These are phyloP conservation scores for Harrya chromipes DNA, from an alignment of 768 basidiomycete genomes.

Conservation along the genomic window DNA sequence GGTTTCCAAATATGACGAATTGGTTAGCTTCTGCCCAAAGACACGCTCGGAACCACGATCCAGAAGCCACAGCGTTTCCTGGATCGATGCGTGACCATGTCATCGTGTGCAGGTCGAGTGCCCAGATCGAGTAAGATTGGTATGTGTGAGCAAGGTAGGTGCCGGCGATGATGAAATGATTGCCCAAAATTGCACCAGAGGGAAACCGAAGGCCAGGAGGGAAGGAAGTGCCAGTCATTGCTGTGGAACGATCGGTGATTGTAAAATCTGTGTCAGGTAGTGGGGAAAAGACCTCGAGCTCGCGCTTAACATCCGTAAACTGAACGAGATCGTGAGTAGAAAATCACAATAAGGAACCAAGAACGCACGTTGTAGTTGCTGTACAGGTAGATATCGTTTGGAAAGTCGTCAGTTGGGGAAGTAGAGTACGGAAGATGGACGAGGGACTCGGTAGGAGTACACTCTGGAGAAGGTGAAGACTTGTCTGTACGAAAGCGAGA, in stretches of 20 bases:
- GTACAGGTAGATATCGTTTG: slow-evolving; percentile 87
- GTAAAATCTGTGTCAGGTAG: slow-evolving; percentile 71
- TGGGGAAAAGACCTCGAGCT: slow-evolving; percentile 89
- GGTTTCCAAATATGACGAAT: slow-evolving; percentile 90
- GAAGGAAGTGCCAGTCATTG: slow-evolving; percentile 78
- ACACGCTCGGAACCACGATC: slow-evolving; percentile 94
- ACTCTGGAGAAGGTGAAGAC: slow-evolving; percentile 41
- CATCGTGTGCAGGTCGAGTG: slow-evolving; percentile 80
- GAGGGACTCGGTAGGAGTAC: slow-evolving; percentile 57
- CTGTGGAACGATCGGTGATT: slow-evolving; percentile 73
- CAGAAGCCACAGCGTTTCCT: slow-evolving; percentile 77
- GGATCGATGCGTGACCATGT: slow-evolving; percentile 88
- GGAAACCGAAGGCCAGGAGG: slow-evolving; percentile 97
- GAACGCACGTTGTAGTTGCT: slow-evolving; percentile 89
- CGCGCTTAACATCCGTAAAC: slow-evolving; percentile 95
- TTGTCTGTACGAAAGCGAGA: slow-evolving; percentile 55
- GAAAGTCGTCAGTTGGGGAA: slow-evolving; percentile 65
- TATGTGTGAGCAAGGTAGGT: slow-evolving; percentile 93
- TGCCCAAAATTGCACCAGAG: slow-evolving; percentile 87
- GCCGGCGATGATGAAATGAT: slow-evolving; percentile 89
- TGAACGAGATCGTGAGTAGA: slow-evolving; percentile 12
- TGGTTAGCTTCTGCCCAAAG: slow-evolving; percentile 83
- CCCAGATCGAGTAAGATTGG: slow-evolving; percentile 96
- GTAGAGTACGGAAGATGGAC: slow-evolving; percentile 77
- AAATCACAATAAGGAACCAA: not conserved